Evolutionary conservation across 2,329 filamentous ascomycete genomes (phyloP).

Genomic region (Fusarium falciforme): DNA sequence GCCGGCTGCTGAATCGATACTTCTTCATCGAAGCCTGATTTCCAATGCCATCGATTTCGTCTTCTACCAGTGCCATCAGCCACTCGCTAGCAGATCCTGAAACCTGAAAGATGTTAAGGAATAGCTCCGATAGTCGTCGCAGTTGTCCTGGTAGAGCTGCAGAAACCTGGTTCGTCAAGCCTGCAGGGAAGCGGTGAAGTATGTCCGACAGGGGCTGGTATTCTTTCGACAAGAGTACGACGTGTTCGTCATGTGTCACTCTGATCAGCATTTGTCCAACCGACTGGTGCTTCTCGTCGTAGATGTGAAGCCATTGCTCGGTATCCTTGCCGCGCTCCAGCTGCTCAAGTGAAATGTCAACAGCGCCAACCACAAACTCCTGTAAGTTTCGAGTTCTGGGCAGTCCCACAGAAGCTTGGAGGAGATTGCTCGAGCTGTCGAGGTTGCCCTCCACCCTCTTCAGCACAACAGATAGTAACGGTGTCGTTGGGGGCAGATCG

Average conservation of each 20-base stretch:
- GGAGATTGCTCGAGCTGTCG: slow-evolving; percentile 55
- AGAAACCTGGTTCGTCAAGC: slow-evolving; percentile 86
- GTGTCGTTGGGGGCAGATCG: slow-evolving; percentile 77
- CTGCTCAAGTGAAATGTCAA: slow-evolving; percentile 86
- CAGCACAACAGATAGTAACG: slow-evolving; percentile 76
- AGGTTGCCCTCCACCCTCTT: slow-evolving; percentile 70
- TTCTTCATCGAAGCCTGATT: slow-evolving; percentile 82
- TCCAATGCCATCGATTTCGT: slow-evolving; percentile 94
- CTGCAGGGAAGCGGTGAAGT: slow-evolving; percentile 85
- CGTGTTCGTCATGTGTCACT: slow-evolving; percentile 86
- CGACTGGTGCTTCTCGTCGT: slow-evolving; percentile 79
- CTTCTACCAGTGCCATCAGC: slow-evolving; percentile 93
- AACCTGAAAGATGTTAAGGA: slow-evolving; percentile 96
- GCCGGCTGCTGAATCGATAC: slow-evolving; percentile 76
- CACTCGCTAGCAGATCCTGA: slow-evolving; percentile 87
- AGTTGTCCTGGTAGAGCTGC: slow-evolving; percentile 82
- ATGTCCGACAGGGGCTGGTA: slow-evolving; percentile 86
- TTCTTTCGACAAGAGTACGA: slow-evolving; percentile 87
- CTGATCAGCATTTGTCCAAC: slow-evolving; percentile 89
- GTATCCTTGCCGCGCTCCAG: slow-evolving; percentile 80
- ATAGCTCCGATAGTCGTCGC: slow-evolving; percentile 82
- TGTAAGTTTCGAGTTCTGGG: slow-evolving; percentile 56
- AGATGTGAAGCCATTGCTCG: slow-evolving; percentile 89
- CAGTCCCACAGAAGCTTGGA: slow-evolving; percentile 43
- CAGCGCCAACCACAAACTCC: slow-evolving; percentile 72